Evolutionary conservation across 2,329 filamentous ascomycete species (phyloP).

Genomic region (Aaosphaeria arxii): DNA sequence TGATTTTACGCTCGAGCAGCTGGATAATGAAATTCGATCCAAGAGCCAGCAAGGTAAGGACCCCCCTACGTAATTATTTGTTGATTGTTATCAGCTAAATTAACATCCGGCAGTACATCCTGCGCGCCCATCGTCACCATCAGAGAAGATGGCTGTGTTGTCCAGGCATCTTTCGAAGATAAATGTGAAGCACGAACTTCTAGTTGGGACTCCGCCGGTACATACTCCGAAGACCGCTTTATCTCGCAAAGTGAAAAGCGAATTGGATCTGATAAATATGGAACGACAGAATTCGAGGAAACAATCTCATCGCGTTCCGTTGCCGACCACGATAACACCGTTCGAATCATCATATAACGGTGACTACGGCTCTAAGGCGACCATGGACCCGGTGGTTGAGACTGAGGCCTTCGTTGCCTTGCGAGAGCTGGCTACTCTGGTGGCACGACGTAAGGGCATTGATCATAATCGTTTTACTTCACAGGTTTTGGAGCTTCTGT

Average conservation of each 20-base stretch:
- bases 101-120: neutral
- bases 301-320: too few species aligned
- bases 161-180: constrained; percentile 36
- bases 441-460: constrained; percentile 36
- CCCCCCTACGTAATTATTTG: neutral
- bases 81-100: neutral
- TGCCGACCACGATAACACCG: neutral
- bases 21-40: constrained; percentile 23
- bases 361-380: neutral
- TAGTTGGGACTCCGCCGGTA: constrained; percentile 31
- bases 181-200: constrained; percentile 24
- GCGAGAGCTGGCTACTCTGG: constrained; percentile 28
- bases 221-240: constrained; percentile 10
- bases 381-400: constrained; percentile 15
- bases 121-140: constrained; percentile 35
- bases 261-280: constrained; percentile 18
- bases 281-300: too few species aligned
- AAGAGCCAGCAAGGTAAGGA: constrained; percentile 22
- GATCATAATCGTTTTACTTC: constrained; percentile 27
- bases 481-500: constrained; percentile 29
- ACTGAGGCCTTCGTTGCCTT: constrained; percentile 31
- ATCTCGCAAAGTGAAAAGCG: constrained; percentile 28
- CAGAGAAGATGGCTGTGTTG: constrained; percentile 36
- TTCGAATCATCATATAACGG: neutral
- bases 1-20: constrained; percentile 12